Percentiles rank a stretch among this genome's conserved stretches.
These are phyloP conservation scores for Paramecium biaurelia DNA, from an alignment of 73 alveolate genomes.

Conservation along the genomic window DNA sequence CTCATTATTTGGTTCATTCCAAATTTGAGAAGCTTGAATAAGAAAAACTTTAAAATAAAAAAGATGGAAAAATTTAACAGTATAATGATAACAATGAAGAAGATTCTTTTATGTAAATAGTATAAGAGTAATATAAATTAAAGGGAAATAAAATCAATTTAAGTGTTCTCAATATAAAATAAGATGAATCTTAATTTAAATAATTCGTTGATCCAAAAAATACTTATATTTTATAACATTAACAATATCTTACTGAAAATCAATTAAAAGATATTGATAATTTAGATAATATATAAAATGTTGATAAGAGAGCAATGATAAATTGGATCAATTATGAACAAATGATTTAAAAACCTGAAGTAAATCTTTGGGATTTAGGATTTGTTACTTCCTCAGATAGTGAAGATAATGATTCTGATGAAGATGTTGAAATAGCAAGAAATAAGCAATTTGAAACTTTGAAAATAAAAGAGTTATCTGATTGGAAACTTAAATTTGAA, in stretches of 20 bases:
- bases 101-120: background rate
- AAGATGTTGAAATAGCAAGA: slow-evolving; percentile 15
- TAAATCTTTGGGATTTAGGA: slow-evolving; percentile 30
- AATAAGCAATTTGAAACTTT: background rate
- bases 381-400: slow-evolving; percentile 44
- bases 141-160: background rate
- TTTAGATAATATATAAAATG: background rate
- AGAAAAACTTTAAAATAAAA: background rate
- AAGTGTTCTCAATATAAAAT: background rate
- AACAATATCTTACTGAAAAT: background rate
- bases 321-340: slow-evolving; percentile 9
- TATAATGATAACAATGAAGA: background rate
- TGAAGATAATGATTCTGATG: slow-evolving; percentile 51
- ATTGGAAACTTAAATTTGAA: background rate
- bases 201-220: background rate
- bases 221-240: background rate
- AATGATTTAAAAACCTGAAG: background rate
- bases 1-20: background rate
- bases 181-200: background rate
- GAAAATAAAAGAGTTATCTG: background rate
- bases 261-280: background rate
- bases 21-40: background rate
- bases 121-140: background rate
- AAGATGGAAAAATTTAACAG: background rate
- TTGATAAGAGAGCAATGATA: background rate